Base-by-base conservation (phyloP, 768 basidiomycete species). In the Strobilomyces confusus region DNA sequence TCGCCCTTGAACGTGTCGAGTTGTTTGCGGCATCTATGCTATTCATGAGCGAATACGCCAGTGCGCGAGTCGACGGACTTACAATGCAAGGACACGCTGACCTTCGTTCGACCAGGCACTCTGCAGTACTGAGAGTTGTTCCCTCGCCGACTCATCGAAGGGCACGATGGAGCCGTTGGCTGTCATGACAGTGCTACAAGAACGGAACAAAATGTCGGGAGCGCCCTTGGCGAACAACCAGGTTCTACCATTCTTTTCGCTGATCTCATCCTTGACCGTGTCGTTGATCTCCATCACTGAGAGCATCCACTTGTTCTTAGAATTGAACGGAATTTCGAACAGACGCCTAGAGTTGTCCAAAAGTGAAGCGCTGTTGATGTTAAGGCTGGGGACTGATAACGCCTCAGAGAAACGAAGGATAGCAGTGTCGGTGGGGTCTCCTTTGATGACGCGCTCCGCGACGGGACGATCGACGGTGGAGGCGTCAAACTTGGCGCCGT, bases 231-330 rank as follows among this genome's bases (percentile, higher is more conserved):
- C 73, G 45, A 78, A 68, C 52, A 83, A 65, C 64, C 76, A 66
- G 0, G 54, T 60, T 32, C 6, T 58, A 8, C 48, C 26, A 7
- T 38, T 36, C 44, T 57, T 50, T 50, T 59, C 45, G 40, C 34
- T 41, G 17, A 55, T 46, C 2, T 58, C 43, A 22, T 55, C 46
- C 14, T 58, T 37, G n/a, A 44, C 44, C 48, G 55, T 9, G 57
- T 58, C 42, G 58, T 61, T 54, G 33, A 69, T 34, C 12, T 65
- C 45, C 1, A 73, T 58, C 48, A 79, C 68, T 47, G 75, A 78
- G 44, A 82, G 70, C 77, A 82, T 82, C 75, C 75, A 83, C 62
- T 83, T 84, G 58, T 80, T 79, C 59, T 74, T 75, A 12, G 78
- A 81, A 46, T 77, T 76, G 65, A 76, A 76, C 1, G 72, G 75